Conservation (phyloP, 192 early-diverging fungal genomes). For the Podochytrium sp. region DNA sequence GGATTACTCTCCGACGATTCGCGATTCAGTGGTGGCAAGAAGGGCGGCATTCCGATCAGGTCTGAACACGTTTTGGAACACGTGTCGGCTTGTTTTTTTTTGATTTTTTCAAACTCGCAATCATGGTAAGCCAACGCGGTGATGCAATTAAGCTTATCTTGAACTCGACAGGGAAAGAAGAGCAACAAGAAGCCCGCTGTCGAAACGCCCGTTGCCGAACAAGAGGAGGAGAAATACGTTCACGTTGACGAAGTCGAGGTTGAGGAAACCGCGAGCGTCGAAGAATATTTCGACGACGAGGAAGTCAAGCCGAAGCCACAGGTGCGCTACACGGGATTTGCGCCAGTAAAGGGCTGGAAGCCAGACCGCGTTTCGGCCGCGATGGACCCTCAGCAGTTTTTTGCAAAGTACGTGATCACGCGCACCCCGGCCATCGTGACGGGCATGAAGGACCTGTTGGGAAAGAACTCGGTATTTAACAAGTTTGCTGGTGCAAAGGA, state of each 20-base stretch:
- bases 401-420: constrained; percentile 44
- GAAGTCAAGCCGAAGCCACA: background rate
- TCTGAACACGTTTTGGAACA: too few species aligned
- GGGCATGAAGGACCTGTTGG: background rate
- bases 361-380: constrained; percentile 27
- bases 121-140: too few species aligned
- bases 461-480: background rate
- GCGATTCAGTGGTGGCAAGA: too few species aligned
- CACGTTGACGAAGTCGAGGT: background rate
- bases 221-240: background rate
- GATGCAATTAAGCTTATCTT: too few species aligned
- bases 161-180: too few species aligned
- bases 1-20: too few species aligned
- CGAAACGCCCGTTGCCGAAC: too few species aligned
- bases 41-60: too few species aligned
- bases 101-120: too few species aligned
- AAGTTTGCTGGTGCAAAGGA: too few species aligned
- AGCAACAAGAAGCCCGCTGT: background rate
- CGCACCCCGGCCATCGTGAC: constrained; percentile 50
- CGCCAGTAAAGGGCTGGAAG: constrained; percentile 45
- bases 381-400: constrained; percentile 46
- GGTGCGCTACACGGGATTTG: constrained; percentile 50
- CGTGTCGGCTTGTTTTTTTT: too few species aligned
- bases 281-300: background rate
- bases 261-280: background rate